Evolutionary conservation across 371 early-diverging fungal genomes (phyloP), one percentile per base, ranked within the genome.

Genomic region (Apophysomyces variabilis): DNA sequence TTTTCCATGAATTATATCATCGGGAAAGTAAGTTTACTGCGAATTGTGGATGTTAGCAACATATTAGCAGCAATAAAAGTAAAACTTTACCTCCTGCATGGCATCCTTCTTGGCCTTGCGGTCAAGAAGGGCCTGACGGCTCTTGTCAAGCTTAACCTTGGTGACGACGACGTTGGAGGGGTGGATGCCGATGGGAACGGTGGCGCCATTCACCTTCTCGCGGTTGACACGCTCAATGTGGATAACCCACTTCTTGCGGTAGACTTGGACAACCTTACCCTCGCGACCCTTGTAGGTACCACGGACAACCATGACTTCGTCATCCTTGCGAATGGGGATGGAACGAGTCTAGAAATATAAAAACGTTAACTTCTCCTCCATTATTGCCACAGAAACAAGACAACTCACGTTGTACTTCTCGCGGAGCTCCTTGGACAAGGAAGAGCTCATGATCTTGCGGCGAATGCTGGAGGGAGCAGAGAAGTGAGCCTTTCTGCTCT

Each of bases 401-500:
- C 65, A 54, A 75, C 78, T 76, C 80, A 93, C 95, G 76, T 93
- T 85, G 93, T 97, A 85, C 90, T 97, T 94, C 82, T 93, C 94
- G 74, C 95, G 88, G 78, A 98, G 90, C 77, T 96, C 99, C 95
- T 98, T 98, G 81, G 93, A 91, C 80, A 98, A 90, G 76, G 90
- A 74, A 70, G 97, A 89, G 78, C 92, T 90, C 97, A 98, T 95
- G 83, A 97, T 93, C 87, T 89, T 90, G 79, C 95, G 91, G 76
- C 98, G 93, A 75, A 92, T 83, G 86, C 85, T 84, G 69, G 97
- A 96, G 70, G 98, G 94, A 72, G 98, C 99, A 72, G 93, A 77
- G 90, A 98, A 97, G 92, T 98, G 98, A 74, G 98, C 97, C 91
- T 94, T 95, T 85, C 97, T 91, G 85, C 88, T 86, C 92, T 96